A percentile compares a stretch with the other conserved stretches of the same genome.
Evolutionary conservation across 352 stramenopile genomes (phyloP).

Genomic region (Elongisporangium senticosum): DNA sequence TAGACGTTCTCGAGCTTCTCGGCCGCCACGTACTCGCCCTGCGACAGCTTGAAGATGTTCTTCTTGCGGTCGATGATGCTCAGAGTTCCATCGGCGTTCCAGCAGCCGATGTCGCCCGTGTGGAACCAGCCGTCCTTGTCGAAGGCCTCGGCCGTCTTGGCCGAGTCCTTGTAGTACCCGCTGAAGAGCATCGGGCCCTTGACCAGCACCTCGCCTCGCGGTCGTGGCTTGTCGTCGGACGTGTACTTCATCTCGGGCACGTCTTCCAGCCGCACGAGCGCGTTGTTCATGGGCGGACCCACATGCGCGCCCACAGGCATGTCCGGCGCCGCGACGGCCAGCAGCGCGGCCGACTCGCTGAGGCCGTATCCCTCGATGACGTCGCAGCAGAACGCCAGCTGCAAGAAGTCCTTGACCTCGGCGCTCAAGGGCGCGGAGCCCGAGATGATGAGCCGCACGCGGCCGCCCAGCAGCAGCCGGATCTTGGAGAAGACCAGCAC

Average conservation of each 20-base stretch:
- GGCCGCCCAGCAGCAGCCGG: slow-evolving; percentile 78
- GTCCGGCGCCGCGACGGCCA: slow-evolving; percentile 49
- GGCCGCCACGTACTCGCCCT: slow-evolving; percentile 93
- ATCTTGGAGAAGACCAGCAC: slow-evolving; percentile 92
- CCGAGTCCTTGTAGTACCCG: slow-evolving; percentile 92
- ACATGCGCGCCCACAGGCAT: slow-evolving; percentile 80
- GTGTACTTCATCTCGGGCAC: slow-evolving; percentile 96
- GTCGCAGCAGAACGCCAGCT: slow-evolving; percentile 83
- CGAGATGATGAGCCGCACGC: slow-evolving; percentile 86
- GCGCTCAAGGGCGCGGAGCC: slow-evolving; percentile 88
- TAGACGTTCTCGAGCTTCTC: slow-evolving; percentile 96
- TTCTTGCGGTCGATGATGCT: slow-evolving; percentile 87
- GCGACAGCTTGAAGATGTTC: slow-evolving; percentile 89
- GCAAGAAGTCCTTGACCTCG: slow-evolving; percentile 91
- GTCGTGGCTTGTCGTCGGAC: slow-evolving; percentile 42
- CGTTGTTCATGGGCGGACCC: slow-evolving; percentile 67
- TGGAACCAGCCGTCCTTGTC: slow-evolving; percentile 92
- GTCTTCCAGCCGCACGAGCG: slow-evolving; percentile 90
- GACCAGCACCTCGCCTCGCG: slow-evolving; percentile 45
- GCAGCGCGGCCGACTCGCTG: slow-evolving; percentile 86
- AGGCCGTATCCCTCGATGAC: slow-evolving; percentile 93
- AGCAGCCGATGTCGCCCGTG: slow-evolving; percentile 91
- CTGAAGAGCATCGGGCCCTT: slow-evolving; percentile 74
- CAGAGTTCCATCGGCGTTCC: slow-evolving; percentile 88
- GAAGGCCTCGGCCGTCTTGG: slow-evolving; percentile 87